Evolutionary conservation across 2,329 filamentous ascomycete species (phyloP).

Genomic region (Xylariaceae sp.): DNA sequence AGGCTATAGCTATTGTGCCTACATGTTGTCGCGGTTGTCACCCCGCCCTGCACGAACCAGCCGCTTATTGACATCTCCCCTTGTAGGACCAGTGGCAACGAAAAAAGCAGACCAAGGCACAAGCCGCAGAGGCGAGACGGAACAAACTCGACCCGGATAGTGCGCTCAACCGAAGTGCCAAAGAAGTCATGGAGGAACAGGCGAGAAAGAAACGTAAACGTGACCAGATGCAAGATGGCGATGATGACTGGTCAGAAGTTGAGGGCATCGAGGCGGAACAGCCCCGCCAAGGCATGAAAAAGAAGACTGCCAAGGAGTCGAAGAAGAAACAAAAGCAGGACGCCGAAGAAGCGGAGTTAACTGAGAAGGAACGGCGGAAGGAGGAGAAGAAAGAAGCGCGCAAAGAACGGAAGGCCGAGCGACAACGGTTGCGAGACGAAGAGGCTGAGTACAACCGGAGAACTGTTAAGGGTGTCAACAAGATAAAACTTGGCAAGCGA

Average conservation of each 20-base stretch:
- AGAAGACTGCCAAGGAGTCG: slow-evolving; percentile 35
- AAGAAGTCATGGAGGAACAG: slow-evolving; percentile 84
- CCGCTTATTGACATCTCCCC: slow-evolving; percentile 16
- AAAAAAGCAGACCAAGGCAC: slow-evolving; percentile 92
- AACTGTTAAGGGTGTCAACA: slow-evolving; percentile 33
- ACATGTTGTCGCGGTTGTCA: neutral
- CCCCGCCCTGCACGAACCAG: neutral
- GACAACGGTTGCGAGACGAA: slow-evolving; percentile 34
- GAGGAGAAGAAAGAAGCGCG: slow-evolving; percentile 47
- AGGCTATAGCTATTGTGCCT: neutral
- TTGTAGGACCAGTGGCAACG: slow-evolving; percentile 83
- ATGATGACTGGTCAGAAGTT: slow-evolving; percentile 39
- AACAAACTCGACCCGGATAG: slow-evolving; percentile 90
- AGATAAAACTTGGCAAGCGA: slow-evolving; percentile 31
- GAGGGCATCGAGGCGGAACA: slow-evolving; percentile 53
- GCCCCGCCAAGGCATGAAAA: slow-evolving; percentile 59
- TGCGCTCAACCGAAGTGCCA: slow-evolving; percentile 71
- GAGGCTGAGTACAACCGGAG: slow-evolving; percentile 39
- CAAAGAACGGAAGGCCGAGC: slow-evolving; percentile 40
- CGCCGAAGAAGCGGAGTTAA: slow-evolving; percentile 33
- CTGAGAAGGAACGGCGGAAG: slow-evolving; percentile 42
- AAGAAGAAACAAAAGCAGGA: slow-evolving; percentile 47
- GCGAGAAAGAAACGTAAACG: slow-evolving; percentile 73
- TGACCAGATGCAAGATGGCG: slow-evolving; percentile 39
- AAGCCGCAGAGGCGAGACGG: slow-evolving; percentile 74